phyloP scores from a whole-genome alignment of 495 filamentous ascomycete genomes.

The Staphylotrichum tortipilum region DNA sequence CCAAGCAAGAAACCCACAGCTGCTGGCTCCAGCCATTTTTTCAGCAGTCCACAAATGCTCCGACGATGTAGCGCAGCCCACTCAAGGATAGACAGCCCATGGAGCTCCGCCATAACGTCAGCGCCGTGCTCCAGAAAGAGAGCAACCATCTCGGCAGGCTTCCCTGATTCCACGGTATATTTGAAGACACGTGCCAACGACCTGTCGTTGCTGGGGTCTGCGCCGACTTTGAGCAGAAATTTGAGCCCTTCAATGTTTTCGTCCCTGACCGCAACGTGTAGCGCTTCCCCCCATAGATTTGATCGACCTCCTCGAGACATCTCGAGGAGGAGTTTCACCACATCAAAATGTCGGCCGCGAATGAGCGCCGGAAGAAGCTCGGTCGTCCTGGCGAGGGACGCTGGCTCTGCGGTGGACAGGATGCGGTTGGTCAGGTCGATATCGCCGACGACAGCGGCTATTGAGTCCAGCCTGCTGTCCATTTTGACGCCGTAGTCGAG shows the following conservation, averaged over 20 bases:
- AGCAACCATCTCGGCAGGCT: background rate
- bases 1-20: background rate
- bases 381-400: background rate
- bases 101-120: background rate
- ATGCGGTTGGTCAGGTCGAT: background rate
- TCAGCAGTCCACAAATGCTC: background rate
- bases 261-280: background rate
- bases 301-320: too few relatives aligned
- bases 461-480: too few relatives aligned
- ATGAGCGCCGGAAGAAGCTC: background rate
- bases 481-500: too few relatives aligned
- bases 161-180: too few relatives aligned
- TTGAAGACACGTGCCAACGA: too few relatives aligned
- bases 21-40: background rate
- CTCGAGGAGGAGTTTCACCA: background rate
- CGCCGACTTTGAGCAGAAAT: background rate
- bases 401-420: background rate
- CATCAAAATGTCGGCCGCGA: background rate
- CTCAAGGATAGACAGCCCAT: background rate
- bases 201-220: background rate
- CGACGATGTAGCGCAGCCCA: background rate
- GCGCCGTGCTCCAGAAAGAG: background rate
- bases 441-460: background rate
- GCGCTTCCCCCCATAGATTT: background rate
- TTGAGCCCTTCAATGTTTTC: background rate